Evolutionary conservation across 2,329 filamentous ascomycete species (phyloP).

Genomic region (Ophiostoma pallidulum): DNA sequence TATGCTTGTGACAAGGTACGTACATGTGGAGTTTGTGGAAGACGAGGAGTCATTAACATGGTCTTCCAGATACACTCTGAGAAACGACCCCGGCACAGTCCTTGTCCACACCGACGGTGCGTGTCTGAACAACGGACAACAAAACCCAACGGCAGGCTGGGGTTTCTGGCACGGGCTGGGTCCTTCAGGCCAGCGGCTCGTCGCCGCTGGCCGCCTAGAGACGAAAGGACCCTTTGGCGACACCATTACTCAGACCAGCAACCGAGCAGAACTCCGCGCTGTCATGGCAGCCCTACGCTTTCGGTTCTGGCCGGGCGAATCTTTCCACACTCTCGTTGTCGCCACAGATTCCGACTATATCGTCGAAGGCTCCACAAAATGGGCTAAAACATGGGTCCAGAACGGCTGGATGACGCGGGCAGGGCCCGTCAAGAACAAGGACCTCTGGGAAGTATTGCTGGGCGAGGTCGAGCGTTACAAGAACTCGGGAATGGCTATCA

Average conservation of each 20-base stretch:
- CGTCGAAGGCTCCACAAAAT: slow-evolving; percentile 34
- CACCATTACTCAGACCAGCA: slow-evolving; percentile 28
- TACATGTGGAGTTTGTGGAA: too few species aligned
- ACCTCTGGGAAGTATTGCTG: slow-evolving; percentile 47
- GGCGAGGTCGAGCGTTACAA: too few species aligned
- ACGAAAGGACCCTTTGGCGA: slow-evolving; percentile 26
- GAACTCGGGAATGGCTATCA: too few species aligned
- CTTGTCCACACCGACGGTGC: too few species aligned
- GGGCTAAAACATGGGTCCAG: slow-evolving; percentile 32
- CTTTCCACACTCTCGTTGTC: slow-evolving; percentile 33
- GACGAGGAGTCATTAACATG: too few species aligned
- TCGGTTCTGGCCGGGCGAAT: slow-evolving; percentile 31
- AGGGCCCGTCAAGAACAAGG: slow-evolving; percentile 35
- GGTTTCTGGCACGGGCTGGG: too few species aligned
- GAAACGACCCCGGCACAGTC: too few species aligned
- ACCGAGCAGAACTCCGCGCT: slow-evolving; percentile 37
- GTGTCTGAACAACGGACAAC: too few species aligned
- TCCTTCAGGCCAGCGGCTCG: too few species aligned
- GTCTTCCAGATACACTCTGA: too few species aligned
- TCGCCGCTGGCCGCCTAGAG: slow-evolving; percentile 29
- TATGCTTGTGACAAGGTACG: slow-evolving; percentile 16
- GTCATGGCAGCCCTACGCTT: slow-evolving; percentile 35
- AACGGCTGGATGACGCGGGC: slow-evolving; percentile 35
- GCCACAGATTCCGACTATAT: slow-evolving; percentile 42
- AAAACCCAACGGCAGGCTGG: too few species aligned